Percentiles rank a stretch among this genome's conserved stretches.
Conservation (phyloP, 2,329 filamentous ascomycete genomes). For the Aspergillus vadensis region DNA sequence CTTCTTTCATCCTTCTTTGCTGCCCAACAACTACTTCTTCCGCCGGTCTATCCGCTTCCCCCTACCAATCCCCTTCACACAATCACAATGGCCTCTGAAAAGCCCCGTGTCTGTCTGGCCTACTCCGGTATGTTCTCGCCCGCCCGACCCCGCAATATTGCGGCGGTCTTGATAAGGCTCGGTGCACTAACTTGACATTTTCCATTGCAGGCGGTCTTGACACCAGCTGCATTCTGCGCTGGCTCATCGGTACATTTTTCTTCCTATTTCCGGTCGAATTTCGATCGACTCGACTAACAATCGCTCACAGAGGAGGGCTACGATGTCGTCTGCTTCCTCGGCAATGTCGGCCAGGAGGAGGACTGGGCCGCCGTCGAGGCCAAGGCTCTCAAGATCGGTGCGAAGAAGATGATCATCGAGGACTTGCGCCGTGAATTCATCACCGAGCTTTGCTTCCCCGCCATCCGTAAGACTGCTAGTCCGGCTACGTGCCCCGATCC, state of each 20-base stretch:
- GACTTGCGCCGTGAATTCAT: conserved; percentile 74
- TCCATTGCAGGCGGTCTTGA: conserved; percentile 43
- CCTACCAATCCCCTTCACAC: background rate
- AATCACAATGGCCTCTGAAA: conserved; percentile 19
- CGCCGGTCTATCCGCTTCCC: background rate
- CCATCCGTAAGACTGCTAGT: conserved; percentile 50
- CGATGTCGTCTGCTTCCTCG: conserved; percentile 36
- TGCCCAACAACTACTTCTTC: background rate
- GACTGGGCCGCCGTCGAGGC: conserved; percentile 72
- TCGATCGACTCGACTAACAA: conserved; percentile 4
- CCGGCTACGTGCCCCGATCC: background rate
- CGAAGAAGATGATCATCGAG: conserved; percentile 63
- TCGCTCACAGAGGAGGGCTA: conserved; percentile 17
- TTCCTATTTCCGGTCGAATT: background rate
- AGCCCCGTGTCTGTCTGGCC: conserved; percentile 25
- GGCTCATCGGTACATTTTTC: conserved; percentile 15
- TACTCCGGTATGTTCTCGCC: conserved; percentile 25
- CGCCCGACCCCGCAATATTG: background rate
- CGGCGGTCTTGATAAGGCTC: background rate
- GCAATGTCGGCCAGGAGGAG: conserved; percentile 76
- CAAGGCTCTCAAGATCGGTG: conserved; percentile 71
- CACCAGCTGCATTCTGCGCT: conserved; percentile 40
- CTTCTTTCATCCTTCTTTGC: background rate
- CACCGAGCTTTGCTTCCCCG: conserved; percentile 77
- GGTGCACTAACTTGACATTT: conserved; percentile 8